Evolutionary conservation across 1,139 yeast genomes (phyloP).

Genomic region (Citeromyces hawaiiensis): DNA sequence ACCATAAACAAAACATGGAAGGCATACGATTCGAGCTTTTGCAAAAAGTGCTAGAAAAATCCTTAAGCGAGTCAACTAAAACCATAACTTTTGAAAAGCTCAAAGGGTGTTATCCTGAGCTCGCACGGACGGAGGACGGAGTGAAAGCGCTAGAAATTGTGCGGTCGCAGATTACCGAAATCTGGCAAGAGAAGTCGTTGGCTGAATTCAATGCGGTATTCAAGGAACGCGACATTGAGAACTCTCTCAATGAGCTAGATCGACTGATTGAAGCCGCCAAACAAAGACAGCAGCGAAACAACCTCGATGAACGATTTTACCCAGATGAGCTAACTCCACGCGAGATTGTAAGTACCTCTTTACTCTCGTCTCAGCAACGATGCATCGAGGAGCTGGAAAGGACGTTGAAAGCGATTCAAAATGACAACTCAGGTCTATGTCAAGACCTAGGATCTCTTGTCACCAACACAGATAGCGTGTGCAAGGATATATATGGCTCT

Average conservation of each 20-base stretch:
- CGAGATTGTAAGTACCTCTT: neutral
- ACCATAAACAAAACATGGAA: neutral
- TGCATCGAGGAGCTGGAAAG: slow-evolving; percentile 38
- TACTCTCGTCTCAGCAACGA: neutral
- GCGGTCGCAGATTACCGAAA: slow-evolving; percentile 42
- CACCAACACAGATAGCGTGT: neutral
- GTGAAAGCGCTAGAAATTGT: slow-evolving; percentile 38
- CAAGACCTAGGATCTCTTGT: neutral
- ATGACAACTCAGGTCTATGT: slow-evolving; percentile 42
- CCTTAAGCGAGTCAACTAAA: slow-evolving; percentile 54
- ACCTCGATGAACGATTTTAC: slow-evolving; percentile 8
- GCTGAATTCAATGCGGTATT: slow-evolving; percentile 58
- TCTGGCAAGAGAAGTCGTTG: slow-evolving; percentile 45
- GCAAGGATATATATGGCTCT: neutral
- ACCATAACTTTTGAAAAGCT: slow-evolving; percentile 49
- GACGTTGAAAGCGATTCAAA: slow-evolving; percentile 42
- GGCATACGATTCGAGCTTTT: slow-evolving; percentile 4
- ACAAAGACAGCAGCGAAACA: slow-evolving; percentile 12
- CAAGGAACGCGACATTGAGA: slow-evolving; percentile 43
- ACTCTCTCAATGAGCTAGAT: slow-evolving; percentile 53
- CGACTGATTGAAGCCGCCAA: slow-evolving; percentile 44
- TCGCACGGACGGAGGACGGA: slow-evolving; percentile 38
- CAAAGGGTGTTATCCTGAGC: slow-evolving; percentile 52
- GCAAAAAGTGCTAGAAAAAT: slow-evolving; percentile 24
- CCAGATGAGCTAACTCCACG: slow-evolving; percentile 18